These are phyloP conservation scores for Elsinoe arachidis DNA, from an alignment of 2,329 filamentous ascomycete species.

Conservation along the genomic window DNA sequence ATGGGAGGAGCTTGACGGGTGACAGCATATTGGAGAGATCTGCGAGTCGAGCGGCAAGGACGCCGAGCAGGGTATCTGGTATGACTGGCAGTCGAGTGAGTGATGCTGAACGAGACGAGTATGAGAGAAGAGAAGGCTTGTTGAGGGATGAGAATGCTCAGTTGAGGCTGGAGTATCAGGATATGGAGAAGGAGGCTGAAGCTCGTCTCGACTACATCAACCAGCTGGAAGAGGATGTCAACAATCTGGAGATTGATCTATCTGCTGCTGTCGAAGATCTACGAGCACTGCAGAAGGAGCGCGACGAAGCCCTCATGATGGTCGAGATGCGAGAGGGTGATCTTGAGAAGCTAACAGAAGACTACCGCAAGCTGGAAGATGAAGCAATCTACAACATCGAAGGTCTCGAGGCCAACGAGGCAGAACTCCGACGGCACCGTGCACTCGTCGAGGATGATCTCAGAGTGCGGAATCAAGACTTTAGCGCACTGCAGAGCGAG, in stretches of 20 bases:
- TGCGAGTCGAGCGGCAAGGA: conserved; percentile 70
- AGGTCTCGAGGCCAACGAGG: conserved; percentile 36
- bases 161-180: conserved; percentile 80
- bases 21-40: conserved; percentile 94
- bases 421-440: conserved; percentile 61
- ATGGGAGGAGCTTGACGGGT: conserved; percentile 52
- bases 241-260: conserved; percentile 70
- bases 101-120: conserved; percentile 74
- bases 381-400: conserved; percentile 54
- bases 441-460: conserved; percentile 63
- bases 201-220: conserved; percentile 74
- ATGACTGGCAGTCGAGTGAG: conserved; percentile 55
- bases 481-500: conserved; percentile 83
- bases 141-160: conserved; percentile 80
- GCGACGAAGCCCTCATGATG: conserved; percentile 73
- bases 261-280: conserved; percentile 73
- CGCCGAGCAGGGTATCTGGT: conserved; percentile 65
- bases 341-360: conserved; percentile 47
- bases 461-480: conserved; percentile 71
- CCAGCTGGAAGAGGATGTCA: conserved; percentile 56
- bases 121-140: conserved; percentile 75
- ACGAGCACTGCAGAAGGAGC: conserved; percentile 68
- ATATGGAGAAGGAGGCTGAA: conserved; percentile 74
- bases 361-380: conserved; percentile 43
- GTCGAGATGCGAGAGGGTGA: conserved; percentile 55